Base-by-base conservation (phyloP, 139 green algal species). In the Picocystis salinarum region DNA sequence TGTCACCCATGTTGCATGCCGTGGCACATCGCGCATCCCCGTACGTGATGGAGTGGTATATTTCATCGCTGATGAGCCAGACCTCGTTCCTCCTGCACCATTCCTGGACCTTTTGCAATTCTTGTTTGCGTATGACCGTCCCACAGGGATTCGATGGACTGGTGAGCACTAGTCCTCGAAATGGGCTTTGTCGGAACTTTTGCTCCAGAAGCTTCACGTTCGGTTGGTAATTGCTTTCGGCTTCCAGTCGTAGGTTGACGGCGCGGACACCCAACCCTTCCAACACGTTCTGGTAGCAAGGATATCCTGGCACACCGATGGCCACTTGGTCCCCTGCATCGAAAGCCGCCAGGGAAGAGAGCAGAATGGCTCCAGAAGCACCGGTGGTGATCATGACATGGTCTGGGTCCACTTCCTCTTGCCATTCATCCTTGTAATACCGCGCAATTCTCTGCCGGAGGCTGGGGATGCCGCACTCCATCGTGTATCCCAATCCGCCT, bases 401-500 rank as follows among this genome's bases (percentile, higher is more conserved):
- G 20, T 52, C 47, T 29, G 13, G 5, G 37, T 37, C 17, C 6
- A 49, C 25, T 18, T 40, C 15, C 10, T 50, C 37, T 9, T 33
- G 33, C 42, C 52, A 44, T 3, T 44, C 33, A 3, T 33, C 5
- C 17, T 23, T 4, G 23, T 59, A 59, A 28, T 41, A 24, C 11
- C 23, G 23, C 28, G 51, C 26, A 23, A 59, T 59, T n/a, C 20
- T 34, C 4, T 37, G 15, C 12, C 51, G 41, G 18, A 59, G 51
- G 15, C 29, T 26, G 5, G 24, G 19, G 9, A 46, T 22, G 23
- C 51, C 51, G 5, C 39, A 24, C 20, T 42, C 41, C 3, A 42
- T 33, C 5, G 51, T 59, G 51, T 59, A 59, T n/a, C 51, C 51
- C 36, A 47, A n/a, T n/a, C n/a, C n/a, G n/a, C n/a, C n/a, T n/a